Conservation (phyloP, 2,329 filamentous ascomycete genomes). For the Aureobasidium sp. region DNA sequence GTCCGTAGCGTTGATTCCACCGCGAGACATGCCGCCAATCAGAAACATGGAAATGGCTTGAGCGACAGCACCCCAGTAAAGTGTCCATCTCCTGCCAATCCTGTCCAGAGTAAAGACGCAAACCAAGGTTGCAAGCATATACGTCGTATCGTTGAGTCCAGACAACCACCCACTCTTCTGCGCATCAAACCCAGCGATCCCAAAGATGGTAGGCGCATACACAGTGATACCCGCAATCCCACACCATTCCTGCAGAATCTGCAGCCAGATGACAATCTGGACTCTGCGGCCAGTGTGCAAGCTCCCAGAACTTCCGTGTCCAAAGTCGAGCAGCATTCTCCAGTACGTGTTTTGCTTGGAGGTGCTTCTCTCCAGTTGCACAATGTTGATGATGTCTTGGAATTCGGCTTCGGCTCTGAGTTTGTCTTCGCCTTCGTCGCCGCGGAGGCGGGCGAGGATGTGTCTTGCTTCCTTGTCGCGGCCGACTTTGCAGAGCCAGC, state of each 20-base stretch:
- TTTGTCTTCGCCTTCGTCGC: conserved; percentile 31
- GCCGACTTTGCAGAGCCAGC: conserved; percentile 60
- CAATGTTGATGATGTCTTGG: conserved; percentile 59
- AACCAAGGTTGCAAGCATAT: conserved; percentile 30
- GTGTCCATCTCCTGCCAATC: conserved; percentile 28
- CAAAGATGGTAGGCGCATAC: conserved; percentile 31
- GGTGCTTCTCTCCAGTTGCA: conserved; percentile 48
- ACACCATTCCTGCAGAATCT: conserved; percentile 35
- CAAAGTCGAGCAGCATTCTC: conserved; percentile 29
- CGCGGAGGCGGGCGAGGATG: conserved; percentile 57
- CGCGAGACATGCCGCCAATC: conserved; percentile 28
- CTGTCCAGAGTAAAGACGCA: conserved; percentile 32
- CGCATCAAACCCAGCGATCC: conserved; percentile 27
- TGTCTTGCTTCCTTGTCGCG: conserved; percentile 61
- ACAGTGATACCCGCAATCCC: conserved; percentile 32
- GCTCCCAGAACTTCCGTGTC: conserved; percentile 22
- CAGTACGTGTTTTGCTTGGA: conserved; percentile 26
- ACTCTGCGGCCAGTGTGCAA: conserved; percentile 31
- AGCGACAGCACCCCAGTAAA: conserved; percentile 31
- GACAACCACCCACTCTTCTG: conserved; percentile 37
- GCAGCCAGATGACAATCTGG: conserved; percentile 34
- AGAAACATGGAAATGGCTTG: conserved; percentile 30
- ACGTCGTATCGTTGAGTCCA: conserved; percentile 34
- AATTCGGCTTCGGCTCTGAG: conserved; percentile 55
- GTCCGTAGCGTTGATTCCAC: conserved; percentile 23